phyloP scores from a whole-genome alignment of 2,329 filamentous ascomycete genomes.

The Calonectria hawksworthii region DNA sequence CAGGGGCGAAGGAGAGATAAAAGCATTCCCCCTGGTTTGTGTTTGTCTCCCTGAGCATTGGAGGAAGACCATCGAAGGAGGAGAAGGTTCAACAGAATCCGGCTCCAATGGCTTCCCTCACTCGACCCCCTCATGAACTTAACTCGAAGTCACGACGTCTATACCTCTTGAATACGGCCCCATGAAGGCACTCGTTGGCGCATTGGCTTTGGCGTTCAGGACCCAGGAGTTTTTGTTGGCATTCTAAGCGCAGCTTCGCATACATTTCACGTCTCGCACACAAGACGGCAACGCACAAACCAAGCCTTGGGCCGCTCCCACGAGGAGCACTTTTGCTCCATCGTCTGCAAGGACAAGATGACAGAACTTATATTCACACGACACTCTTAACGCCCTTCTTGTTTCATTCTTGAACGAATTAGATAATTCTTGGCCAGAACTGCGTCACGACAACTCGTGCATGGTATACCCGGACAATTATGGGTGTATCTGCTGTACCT shows the following conservation, averaged over 20 bases:
- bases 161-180: conserved; percentile 45
- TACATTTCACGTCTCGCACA: conserved; percentile 26
- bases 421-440: conserved; percentile 33
- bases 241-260: conserved; percentile 31
- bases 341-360: background rate
- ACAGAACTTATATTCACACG: conserved; percentile 12
- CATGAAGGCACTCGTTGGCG: conserved; percentile 39
- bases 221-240: conserved; percentile 39
- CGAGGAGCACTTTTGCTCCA: conserved; percentile 15
- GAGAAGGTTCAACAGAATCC: conserved; percentile 80
- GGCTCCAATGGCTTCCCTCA: conserved; percentile 60
- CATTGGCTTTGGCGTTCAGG: conserved; percentile 57
- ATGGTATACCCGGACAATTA: background rate
- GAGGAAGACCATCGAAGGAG: conserved; percentile 96
- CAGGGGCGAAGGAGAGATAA: conserved; percentile 82
- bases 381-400: conserved; percentile 27
- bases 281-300: conserved; percentile 19
- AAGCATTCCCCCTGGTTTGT: conserved; percentile 97
- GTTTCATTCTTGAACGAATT: conserved; percentile 29
- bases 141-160: conserved; percentile 40
- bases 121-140: conserved; percentile 45
- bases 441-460: conserved; percentile 27
- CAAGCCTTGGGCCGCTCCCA: conserved; percentile 12
- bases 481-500: background rate
- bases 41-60: conserved; percentile 96